phyloP scores from a whole-genome alignment of 2,329 filamentous ascomycete genomes.

The Fusarium begoniae region DNA sequence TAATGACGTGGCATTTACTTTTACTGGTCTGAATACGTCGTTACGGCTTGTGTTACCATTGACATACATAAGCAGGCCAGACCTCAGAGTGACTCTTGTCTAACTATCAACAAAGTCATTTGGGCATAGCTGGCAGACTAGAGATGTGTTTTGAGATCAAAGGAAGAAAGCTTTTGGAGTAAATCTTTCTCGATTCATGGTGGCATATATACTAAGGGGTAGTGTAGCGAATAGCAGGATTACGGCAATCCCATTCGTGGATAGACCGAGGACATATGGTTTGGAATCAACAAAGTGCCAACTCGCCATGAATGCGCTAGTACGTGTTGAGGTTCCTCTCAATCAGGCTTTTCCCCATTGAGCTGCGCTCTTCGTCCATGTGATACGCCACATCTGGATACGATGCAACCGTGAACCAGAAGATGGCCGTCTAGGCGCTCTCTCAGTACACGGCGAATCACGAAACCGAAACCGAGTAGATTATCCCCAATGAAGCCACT shows the following conservation, averaged over 20 bases:
- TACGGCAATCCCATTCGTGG: rapidly evolving
- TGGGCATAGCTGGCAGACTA: too few relatives aligned
- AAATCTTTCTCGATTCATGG: neutral
- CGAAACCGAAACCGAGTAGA: neutral
- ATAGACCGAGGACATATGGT: rapidly evolving
- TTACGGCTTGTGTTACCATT: rapidly evolving
- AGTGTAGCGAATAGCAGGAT: rapidly evolving
- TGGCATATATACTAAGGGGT: neutral
- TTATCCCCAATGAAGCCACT: neutral
- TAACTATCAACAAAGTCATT: neutral
- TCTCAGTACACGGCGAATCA: rapidly evolving
- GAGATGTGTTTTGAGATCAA: too few relatives aligned
- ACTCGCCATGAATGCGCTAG: rapidly evolving
- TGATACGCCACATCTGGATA: neutral
- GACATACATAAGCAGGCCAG: neutral
- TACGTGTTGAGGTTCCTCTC: neutral
- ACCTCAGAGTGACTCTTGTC: too few relatives aligned
- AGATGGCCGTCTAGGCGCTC: rapidly evolving
- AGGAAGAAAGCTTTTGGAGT: too few relatives aligned
- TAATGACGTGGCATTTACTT: neutral
- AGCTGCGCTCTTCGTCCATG: neutral
- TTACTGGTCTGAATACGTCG: neutral
- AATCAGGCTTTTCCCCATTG: rapidly evolving
- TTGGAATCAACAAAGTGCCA: neutral
- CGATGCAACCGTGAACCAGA: neutral